Evolutionary conservation across 345 rosid genomes (phyloP).

Genomic region (Rhodamnia rubescens): DNA sequence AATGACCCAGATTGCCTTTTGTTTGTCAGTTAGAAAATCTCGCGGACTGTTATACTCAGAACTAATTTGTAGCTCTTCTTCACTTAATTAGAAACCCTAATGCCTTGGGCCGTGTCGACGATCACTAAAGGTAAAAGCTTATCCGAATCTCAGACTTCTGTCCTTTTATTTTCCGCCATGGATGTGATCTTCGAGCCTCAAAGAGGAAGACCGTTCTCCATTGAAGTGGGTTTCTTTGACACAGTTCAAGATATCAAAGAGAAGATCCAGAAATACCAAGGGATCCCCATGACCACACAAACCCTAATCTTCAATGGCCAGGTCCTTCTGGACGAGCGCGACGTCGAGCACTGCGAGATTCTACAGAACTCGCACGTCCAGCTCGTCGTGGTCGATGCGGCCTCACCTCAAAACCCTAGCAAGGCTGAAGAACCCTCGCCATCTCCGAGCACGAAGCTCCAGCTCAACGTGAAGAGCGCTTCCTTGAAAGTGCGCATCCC

Average conservation of each 20-base stretch:
- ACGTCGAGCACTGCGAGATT: slow-evolving; percentile 45
- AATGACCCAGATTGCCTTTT: neutral
- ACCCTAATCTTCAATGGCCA: slow-evolving; percentile 55
- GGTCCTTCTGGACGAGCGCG: slow-evolving; percentile 47
- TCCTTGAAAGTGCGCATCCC: slow-evolving; percentile 15
- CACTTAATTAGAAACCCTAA: neutral
- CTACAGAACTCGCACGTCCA: slow-evolving; percentile 53
- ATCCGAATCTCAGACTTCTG: neutral
- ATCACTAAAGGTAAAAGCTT: neutral
- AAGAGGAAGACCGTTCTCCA: slow-evolving; percentile 43
- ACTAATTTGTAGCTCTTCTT: neutral
- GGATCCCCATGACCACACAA: slow-evolving; percentile 42
- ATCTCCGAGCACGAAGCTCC: slow-evolving; percentile 8
- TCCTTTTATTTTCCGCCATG: slow-evolving; percentile 9
- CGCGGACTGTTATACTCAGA: neutral
- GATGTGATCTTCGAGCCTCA: slow-evolving; percentile 57
- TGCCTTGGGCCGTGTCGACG: neutral
- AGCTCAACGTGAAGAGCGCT: slow-evolving; percentile 24
- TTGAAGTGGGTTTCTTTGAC: slow-evolving; percentile 72
- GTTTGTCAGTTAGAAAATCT: neutral
- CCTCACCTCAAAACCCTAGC: slow-evolving; percentile 2
- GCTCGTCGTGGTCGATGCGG: slow-evolving; percentile 24
- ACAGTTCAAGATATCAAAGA: slow-evolving; percentile 67
- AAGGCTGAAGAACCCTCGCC: slow-evolving; percentile 18
- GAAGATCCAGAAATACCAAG: slow-evolving; percentile 57